phyloP scores from a whole-genome alignment of 2,329 filamentous ascomycete species.

The Aspergillus thermomutatus region DNA sequence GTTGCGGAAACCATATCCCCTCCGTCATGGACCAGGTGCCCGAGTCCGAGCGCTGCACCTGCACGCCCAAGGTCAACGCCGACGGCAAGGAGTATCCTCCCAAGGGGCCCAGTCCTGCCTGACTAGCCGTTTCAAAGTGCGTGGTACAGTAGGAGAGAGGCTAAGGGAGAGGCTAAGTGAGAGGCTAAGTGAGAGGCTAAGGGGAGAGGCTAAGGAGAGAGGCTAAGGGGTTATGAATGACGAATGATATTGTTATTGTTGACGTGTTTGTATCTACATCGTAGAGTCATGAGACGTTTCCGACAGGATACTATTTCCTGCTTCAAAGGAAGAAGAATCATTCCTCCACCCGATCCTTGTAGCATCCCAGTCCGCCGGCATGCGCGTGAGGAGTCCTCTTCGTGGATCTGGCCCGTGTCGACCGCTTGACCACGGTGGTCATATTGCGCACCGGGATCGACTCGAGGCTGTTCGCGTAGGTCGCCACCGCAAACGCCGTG shows the following conservation, averaged over 20 bases:
- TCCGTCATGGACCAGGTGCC: conserved; percentile 61
- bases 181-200: too few species aligned
- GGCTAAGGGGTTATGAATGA: background rate
- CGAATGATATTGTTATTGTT: background rate
- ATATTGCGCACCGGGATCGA: conserved; percentile 16
- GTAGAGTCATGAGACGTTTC: background rate
- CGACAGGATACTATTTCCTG: background rate
- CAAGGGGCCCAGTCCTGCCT: conserved; percentile 50
- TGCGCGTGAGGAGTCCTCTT: conserved; percentile 13
- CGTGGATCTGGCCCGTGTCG: background rate
- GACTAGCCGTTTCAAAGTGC: conserved; percentile 29
- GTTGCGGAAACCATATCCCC: conserved; percentile 61
- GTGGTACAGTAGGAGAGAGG: background rate
- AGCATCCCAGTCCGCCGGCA: conserved; percentile 19
- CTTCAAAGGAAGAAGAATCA: background rate
- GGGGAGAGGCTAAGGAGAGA: too few species aligned
- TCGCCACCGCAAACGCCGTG: conserved; percentile 26
- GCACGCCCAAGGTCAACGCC: conserved; percentile 60
- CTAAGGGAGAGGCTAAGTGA: too few species aligned
- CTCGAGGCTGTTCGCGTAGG: conserved; percentile 22
- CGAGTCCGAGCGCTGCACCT: conserved; percentile 60
- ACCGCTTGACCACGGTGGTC: conserved; percentile 1
- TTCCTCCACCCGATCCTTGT: conserved; percentile 16
- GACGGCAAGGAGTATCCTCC: conserved; percentile 64
- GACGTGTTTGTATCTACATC: background rate